A percentile compares a stretch with the other conserved stretches of the same genome.
Conservation (phyloP, 2,329 filamentous ascomycete genomes). For the Davidsoniella australis region DNA sequence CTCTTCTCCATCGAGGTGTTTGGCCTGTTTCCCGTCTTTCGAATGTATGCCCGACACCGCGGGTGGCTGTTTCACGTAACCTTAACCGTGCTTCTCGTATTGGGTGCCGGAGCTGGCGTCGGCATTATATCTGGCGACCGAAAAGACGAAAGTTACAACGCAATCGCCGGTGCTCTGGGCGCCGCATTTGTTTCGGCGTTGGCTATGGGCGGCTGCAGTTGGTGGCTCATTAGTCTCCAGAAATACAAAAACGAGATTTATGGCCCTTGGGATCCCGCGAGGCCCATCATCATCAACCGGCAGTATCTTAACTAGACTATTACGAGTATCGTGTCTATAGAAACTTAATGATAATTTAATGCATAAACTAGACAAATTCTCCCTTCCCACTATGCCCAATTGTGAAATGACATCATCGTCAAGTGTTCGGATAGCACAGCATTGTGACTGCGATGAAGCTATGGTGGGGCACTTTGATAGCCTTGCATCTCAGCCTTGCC, state of each 20-base stretch:
- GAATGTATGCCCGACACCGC: conserved; percentile 68
- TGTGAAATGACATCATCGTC: too few species aligned
- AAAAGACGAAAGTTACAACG: conserved; percentile 31
- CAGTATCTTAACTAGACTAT: conserved; percentile 29
- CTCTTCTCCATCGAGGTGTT: conserved; percentile 97
- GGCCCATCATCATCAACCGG: conserved; percentile 65
- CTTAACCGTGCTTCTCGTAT: conserved; percentile 59
- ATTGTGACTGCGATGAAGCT: neutral
- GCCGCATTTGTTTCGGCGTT: conserved; percentile 58
- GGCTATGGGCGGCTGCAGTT: conserved; percentile 83
- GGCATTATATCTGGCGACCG: conserved; percentile 41
- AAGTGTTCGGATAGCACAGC: too few species aligned
- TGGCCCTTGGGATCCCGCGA: conserved; percentile 90
- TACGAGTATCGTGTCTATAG: neutral
- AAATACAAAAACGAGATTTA: conserved; percentile 99
- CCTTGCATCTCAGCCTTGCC: conserved; percentile 13
- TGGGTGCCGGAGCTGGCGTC: conserved; percentile 64
- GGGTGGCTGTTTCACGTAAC: conserved; percentile 67
- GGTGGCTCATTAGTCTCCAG: conserved; percentile 94
- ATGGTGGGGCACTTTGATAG: neutral
- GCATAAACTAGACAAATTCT: too few species aligned
- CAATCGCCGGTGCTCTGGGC: conserved; percentile 55
- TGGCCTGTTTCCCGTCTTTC: conserved; percentile 90
- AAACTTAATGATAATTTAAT: too few species aligned
- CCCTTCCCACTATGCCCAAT: neutral